Percentiles rank a stretch among this genome's conserved stretches.
Evolutionary conservation across 495 filamentous ascomycete genomes (phyloP).

Genomic region (Durotheca rogersii): DNA sequence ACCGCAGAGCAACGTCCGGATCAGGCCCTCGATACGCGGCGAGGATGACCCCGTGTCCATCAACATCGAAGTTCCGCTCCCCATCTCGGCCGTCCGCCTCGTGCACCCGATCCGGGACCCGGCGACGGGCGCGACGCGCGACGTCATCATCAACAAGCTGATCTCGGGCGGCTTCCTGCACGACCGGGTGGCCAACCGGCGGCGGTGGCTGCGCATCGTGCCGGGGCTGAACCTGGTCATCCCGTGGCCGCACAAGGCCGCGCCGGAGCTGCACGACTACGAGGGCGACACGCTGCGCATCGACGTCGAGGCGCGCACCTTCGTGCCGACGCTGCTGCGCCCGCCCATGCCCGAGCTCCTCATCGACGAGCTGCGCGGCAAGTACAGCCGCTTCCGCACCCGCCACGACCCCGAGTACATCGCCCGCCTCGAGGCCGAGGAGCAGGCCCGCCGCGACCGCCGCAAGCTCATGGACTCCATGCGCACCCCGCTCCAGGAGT

Average conservation of each 20-base stretch:
- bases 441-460: constrained; percentile 57
- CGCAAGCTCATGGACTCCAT: constrained; percentile 54
- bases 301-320: constrained; percentile 73
- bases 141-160: constrained; percentile 75
- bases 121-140: constrained; percentile 58
- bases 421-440: constrained; percentile 61
- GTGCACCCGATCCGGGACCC: constrained; percentile 71
- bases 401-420: constrained; percentile 73
- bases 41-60: not conserved
- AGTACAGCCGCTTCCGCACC: constrained; percentile 79
- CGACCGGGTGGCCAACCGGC: constrained; percentile 48
- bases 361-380: constrained; percentile 85
- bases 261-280: constrained; percentile 53
- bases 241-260: constrained; percentile 66
- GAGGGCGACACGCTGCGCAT: constrained; percentile 69
- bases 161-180: constrained; percentile 43
- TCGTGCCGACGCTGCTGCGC: constrained; percentile 67
- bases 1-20: constrained; percentile 22
- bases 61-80: constrained; percentile 48
- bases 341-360: constrained; percentile 78
- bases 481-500: constrained; percentile 56
- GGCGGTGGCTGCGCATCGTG: constrained; percentile 53
- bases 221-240: constrained; percentile 64
- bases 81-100: constrained; percentile 72
- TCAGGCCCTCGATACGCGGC: not conserved